Base-by-base conservation (phyloP, 2,329 filamentous ascomycete species). In the Venturiaceae sp. region DNA sequence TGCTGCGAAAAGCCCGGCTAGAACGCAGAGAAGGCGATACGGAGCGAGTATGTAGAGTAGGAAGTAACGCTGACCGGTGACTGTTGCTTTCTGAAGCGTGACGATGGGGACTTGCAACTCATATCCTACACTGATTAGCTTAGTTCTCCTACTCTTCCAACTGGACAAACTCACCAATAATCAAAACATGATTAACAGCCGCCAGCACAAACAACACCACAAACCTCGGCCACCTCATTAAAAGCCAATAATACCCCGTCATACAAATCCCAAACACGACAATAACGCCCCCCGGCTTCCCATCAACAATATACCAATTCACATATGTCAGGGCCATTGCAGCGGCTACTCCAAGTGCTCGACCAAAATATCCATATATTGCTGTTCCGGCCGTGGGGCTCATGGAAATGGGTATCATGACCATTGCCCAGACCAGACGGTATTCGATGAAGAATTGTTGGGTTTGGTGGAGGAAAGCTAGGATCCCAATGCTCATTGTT, bases 401-500 rank as follows among this genome's bases (percentile, higher is more conserved):
- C 52, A 54, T 54, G 21, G 9, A 9, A 36, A 54, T 54, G 21
- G 30, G 21, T 13, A 34, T 54, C 52, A 54, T 54, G 14, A 54
- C 30, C 52, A 54, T 23, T 9, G 52, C 52, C 52, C 52, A 54
- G 21, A 54, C 21, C 52, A 54, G 11, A 9, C 52, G 52, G 11
- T 54, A 34, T 13, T 13, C 33, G 52, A 54, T 34, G 52, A 54
- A 54, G 30, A 54, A 54, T 9, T 28, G 21, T 16, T 54, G 52
- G 11, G 52, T 54, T 14, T 28, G 11, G 33, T 54, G 11, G 9
- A 54, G 23, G 21, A 32, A 54, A 11, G 14, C 52, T 26, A 54
- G 11, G 52, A 54, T 54, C 8, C 52, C 52, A 21, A 54, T 34
- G 52, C 52, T 54, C 52, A 54, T 54, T 13, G 52, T 54, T 11